phyloP scores from a whole-genome alignment of 208 protist genomes.

The Trypanosoma rangeli region DNA sequence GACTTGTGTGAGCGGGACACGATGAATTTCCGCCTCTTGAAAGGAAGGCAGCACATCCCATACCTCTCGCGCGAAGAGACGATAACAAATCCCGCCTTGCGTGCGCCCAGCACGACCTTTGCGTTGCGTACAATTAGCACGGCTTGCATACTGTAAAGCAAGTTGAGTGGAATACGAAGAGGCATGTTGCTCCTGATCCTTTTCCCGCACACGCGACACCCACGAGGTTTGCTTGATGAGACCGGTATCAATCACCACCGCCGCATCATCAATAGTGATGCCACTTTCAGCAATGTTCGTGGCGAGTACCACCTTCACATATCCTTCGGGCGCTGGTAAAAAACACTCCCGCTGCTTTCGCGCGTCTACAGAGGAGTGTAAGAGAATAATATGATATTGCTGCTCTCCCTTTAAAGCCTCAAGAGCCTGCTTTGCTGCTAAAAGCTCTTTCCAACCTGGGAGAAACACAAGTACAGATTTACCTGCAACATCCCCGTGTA shows the following conservation, averaged over 20 bases:
- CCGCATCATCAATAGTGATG: conserved; percentile 96
- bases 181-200: conserved; percentile 62
- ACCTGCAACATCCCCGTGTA: conserved; percentile 36
- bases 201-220: conserved; percentile 21
- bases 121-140: conserved; percentile 97
- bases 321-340: conserved; percentile 62
- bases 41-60: conserved; percentile 68
- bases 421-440: conserved; percentile 62
- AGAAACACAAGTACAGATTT: conserved; percentile 99
- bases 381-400: conserved; percentile 75
- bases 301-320: conserved; percentile 94
- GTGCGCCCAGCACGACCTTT: conserved; percentile 99
- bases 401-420: conserved; percentile 39
- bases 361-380: conserved; percentile 86
- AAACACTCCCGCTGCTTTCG: conserved; percentile 91
- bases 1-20: conserved; percentile 93
- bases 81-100: conserved; percentile 97
- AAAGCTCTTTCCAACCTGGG: conserved; percentile 98
- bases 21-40: conserved; percentile 92
- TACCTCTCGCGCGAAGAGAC: conserved; percentile 91
- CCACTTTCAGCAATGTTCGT: conserved; percentile 98
- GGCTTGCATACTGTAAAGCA: conserved; percentile 81
- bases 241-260: conserved; percentile 95
- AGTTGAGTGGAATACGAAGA: conserved; percentile 79
- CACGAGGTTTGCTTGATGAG: conserved; percentile 92